phyloP scores from a whole-genome alignment of 2,329 filamentous ascomycete species.

The Colletotrichum sublineola region DNA sequence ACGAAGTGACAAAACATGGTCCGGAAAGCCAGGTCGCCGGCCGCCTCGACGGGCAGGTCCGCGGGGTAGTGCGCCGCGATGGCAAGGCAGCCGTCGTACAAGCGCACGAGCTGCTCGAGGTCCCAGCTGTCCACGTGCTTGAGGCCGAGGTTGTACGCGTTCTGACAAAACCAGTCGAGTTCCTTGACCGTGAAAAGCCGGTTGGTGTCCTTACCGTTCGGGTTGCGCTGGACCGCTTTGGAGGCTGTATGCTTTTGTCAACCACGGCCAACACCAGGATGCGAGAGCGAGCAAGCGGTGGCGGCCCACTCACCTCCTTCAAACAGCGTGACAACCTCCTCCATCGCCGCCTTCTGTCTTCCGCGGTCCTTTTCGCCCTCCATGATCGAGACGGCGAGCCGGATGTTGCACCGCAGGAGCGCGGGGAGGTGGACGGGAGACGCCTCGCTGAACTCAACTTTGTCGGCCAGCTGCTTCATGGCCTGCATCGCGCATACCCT shows the following conservation, averaged over 20 bases:
- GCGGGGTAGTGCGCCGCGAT: constrained; percentile 66
- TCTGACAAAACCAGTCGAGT: constrained; percentile 87
- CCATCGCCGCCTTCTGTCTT: constrained; percentile 41
- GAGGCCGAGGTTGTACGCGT: constrained; percentile 82
- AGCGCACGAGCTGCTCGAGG: constrained; percentile 64
- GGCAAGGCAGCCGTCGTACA: constrained; percentile 67
- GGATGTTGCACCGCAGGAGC: constrained; percentile 64
- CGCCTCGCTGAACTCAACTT: constrained; percentile 43
- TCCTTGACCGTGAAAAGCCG: constrained; percentile 73
- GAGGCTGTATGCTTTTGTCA: constrained; percentile 52
- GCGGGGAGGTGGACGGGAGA: constrained; percentile 52
- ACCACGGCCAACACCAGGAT: not conserved
- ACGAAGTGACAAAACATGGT: constrained; percentile 80
- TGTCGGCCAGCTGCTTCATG: constrained; percentile 52
- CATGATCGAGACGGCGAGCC: constrained; percentile 60
- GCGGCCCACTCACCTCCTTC: constrained; percentile 53
- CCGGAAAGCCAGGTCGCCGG: constrained; percentile 68
- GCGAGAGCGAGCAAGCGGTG: not conserved
- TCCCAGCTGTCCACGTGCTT: constrained; percentile 69
- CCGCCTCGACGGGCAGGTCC: constrained; percentile 57
- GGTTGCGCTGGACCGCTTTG: constrained; percentile 56
- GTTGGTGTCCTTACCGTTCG: constrained; percentile 55
- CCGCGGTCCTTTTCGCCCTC: constrained; percentile 42
- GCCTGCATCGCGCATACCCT: constrained; percentile 65
- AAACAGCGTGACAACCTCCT: constrained; percentile 68